Evolutionary conservation across 2,329 filamentous ascomycete species (phyloP).

Genomic region (Xylaria sp.): DNA sequence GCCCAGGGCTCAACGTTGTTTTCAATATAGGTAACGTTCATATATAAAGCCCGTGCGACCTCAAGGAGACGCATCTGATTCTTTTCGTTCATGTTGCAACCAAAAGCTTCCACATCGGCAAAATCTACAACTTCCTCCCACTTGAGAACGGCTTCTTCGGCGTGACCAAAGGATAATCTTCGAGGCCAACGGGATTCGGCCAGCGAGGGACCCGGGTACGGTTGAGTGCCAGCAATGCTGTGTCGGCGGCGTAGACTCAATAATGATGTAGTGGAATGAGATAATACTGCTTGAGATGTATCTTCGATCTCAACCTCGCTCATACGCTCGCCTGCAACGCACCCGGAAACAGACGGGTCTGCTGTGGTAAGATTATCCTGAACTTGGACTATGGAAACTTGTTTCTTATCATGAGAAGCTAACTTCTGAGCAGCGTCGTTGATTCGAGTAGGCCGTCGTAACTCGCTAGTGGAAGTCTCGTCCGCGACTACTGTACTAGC

Average conservation of each 20-base stretch:
- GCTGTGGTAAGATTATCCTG: slow-evolving; percentile 50
- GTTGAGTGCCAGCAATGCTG: slow-evolving; percentile 58
- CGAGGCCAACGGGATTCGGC: slow-evolving; percentile 75
- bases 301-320: slow-evolving; percentile 69
- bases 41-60: slow-evolving; percentile 66
- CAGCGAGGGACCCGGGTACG: slow-evolving; percentile 47
- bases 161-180: slow-evolving; percentile 78
- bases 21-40: slow-evolving; percentile 62
- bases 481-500: slow-evolving; percentile 28
- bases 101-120: slow-evolving; percentile 51
- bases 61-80: slow-evolving; percentile 54
- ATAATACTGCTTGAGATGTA: slow-evolving; percentile 60
- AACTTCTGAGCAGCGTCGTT: slow-evolving; percentile 36
- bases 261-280: slow-evolving; percentile 56
- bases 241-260: slow-evolving; percentile 70
- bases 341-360: slow-evolving; percentile 67
- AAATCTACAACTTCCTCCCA: slow-evolving; percentile 68
- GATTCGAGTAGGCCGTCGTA: slow-evolving; percentile 25
- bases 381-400: slow-evolving; percentile 36
- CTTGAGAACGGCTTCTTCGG: slow-evolving; percentile 76
- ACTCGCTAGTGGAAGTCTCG: slow-evolving; percentile 32
- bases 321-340: slow-evolving; percentile 66
- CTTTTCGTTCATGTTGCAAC: slow-evolving; percentile 35
- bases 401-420: slow-evolving; percentile 41
- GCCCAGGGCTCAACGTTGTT: slow-evolving; percentile 70